Base-by-base conservation (phyloP, 352 stramenopile species). In the Pythium utonaiense region DNA sequence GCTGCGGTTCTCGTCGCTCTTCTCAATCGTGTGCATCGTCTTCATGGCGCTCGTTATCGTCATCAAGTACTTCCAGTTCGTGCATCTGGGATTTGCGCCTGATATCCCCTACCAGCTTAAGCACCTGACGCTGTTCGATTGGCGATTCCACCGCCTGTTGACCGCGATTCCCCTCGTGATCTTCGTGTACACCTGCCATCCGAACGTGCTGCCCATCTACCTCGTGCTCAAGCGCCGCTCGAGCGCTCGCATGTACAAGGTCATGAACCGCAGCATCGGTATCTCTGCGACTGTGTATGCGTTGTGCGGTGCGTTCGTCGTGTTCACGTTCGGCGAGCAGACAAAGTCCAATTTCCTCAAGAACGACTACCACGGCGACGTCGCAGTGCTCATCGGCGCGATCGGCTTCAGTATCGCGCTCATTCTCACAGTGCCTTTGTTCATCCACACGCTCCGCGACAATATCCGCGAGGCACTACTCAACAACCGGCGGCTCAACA, bases 1-100 rank as follows among this genome's bases (percentile, higher is more conserved):
- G 48, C 63, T 96, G 27, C 69, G 87, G 22, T 96, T 94, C 49
- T 88, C 85, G n/a, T 93, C 82, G 62, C 73, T 96, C 24, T 93
- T 96, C 63, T 93, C 83, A 2, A 90, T 96, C 44, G 51, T 91
- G 9, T 96, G 85, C 63, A 93, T 92, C 53, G 73, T 85, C n/a
- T 96, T 93, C 67, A 92, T 96, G 78, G 74, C 83, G 47, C 52
- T 93, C 19, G 83, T 91, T n/a, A 88, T 96, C 50, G 77, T 95
- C 44, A 80, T 89, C 71, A 95, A 93, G 73, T 96, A 96, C 71
- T 93, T 92, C 64, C 77, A 93, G 68, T 96, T 93, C 56, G 81
- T 91, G 42, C 80, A 92, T 57, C 51, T 80, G 51, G 85, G 79
- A 0, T 63, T 81, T 25, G 80, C 83, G 0, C 80, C 69, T 7